Base-by-base conservation (phyloP, 768 basidiomycete genomes). In the Neoboletus brunneissimus region DNA sequence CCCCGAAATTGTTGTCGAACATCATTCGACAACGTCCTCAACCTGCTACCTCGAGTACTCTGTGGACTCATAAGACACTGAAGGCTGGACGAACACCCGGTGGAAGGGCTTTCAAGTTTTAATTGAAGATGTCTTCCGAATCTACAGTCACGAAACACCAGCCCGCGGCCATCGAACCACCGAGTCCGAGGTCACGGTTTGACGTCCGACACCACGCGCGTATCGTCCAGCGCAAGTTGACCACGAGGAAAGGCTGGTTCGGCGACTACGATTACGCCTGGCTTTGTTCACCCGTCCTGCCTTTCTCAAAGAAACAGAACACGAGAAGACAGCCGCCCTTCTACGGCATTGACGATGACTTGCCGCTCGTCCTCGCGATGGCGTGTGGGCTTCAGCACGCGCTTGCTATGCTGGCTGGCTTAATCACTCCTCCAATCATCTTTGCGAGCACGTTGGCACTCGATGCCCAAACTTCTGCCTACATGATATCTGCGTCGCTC, bases 351-450 rank as follows among this genome's bases (percentile, higher is more conserved):
- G 79, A 91, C 50, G 82, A 81, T 29, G 83, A 89, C 23, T 74
- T 93, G 5, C 91, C 91, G 2, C 77, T 91, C 31, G 60, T 86
- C 5, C 79, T 93, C 18, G 88, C 89, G 1, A 81, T 91, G 32
- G 77, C 87, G 1, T 84, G 83, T 59, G 91, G 91, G 0, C 73
- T 88, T 16, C 87, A 88, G 63, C 89, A 91, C 65, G 81, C 87
- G 2, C 81, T 91, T 11, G 89, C 88, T 2, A 92, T 92, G 90
- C 79, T 91, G 16, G 89, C 88, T 2, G 89, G 88, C 3, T 75
- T 91, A 42, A 90, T 92, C 63, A 89, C 88, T 0, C 91, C 90
- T 0, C 90, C 91, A 1, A 91, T 91, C 63, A 88, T 91, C 56
- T 86, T 92, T 62, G 82, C 88, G 1, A 82, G 79, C 50, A 68